Percentiles rank a stretch among this genome's conserved stretches.
These are phyloP conservation scores for Sclerotinia trifoliorum DNA, from an alignment of 2,329 filamentous ascomycete species.

Conservation along the genomic window DNA sequence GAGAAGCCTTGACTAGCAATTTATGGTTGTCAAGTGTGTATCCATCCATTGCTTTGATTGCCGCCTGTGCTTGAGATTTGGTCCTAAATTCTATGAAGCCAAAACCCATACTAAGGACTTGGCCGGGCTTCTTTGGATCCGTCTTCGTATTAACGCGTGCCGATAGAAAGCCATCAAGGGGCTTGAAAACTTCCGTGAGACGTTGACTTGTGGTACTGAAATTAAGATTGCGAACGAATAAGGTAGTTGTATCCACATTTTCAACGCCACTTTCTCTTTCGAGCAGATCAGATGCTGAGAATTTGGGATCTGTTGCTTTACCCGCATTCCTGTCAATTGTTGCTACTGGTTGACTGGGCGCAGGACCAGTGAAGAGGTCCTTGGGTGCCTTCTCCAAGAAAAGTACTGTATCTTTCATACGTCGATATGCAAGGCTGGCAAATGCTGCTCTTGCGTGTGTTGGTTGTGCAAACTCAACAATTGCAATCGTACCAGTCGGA, in stretches of 20 bases:
- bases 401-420: constrained; percentile 85
- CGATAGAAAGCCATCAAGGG: constrained; percentile 83
- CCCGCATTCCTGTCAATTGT: constrained; percentile 27
- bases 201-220: constrained; percentile 80
- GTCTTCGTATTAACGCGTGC: constrained; percentile 90
- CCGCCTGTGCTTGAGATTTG: constrained; percentile 75
- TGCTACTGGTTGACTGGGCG: constrained; percentile 26
- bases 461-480: constrained; percentile 80
- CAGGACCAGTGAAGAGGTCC: constrained; percentile 60
- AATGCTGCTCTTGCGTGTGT: constrained; percentile 83
- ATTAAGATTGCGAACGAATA: constrained; percentile 93
- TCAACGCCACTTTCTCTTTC: constrained; percentile 54
- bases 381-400: constrained; percentile 93
- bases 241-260: constrained; percentile 67
- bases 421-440: constrained; percentile 79
- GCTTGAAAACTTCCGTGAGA: constrained; percentile 73
- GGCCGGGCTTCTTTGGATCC: constrained; percentile 85
- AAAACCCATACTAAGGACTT: constrained; percentile 94
- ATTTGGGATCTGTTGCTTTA: constrained; percentile 48
- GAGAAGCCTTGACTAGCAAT: constrained; percentile 79
- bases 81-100: constrained; percentile 88
- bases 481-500: constrained; percentile 87
- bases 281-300: constrained; percentile 68
- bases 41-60: constrained; percentile 82
- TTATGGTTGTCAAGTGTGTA: constrained; percentile 84